Evolutionary conservation across 257 asterid species (phyloP).

Genomic region (Salvia miltiorrhiza): DNA sequence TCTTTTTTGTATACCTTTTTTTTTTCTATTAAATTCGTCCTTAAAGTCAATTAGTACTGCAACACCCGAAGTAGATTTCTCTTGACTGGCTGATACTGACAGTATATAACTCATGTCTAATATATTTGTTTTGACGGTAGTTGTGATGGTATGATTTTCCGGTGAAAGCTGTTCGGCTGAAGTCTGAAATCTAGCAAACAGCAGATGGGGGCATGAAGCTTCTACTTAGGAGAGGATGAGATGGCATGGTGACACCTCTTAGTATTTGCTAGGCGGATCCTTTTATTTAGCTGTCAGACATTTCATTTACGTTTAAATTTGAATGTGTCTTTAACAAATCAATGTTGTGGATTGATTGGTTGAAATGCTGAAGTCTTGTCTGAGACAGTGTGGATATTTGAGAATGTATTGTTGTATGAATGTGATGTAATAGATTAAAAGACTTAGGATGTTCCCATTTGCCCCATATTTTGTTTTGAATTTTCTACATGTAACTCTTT

Average conservation of each 20-base stretch:
- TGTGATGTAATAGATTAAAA: constrained; percentile 51
- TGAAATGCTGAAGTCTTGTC: constrained; percentile 47
- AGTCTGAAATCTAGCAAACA: constrained; percentile 27
- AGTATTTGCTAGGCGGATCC: constrained; percentile 36
- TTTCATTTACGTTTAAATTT: constrained; percentile 32
- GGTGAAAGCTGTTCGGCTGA: constrained; percentile 39
- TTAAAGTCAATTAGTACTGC: background rate
- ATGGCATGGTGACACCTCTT: constrained; percentile 37
- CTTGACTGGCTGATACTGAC: background rate
- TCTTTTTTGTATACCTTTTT: too few species aligned
- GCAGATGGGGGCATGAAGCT: constrained; percentile 26
- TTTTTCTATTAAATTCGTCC: background rate
- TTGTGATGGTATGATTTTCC: constrained; percentile 30
- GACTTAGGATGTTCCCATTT: constrained; percentile 32
- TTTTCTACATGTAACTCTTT: constrained; percentile 31
- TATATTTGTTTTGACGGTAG: constrained; percentile 34
- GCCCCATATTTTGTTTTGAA: constrained; percentile 33
- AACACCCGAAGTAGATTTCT: background rate
- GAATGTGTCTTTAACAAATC: constrained; percentile 32
- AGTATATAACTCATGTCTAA: constrained; percentile 10
- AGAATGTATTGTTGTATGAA: constrained; percentile 33
- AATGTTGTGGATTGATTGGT: constrained; percentile 41
- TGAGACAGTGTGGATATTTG: constrained; percentile 36
- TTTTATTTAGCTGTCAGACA: constrained; percentile 35
- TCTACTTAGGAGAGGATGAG: constrained; percentile 28